Base-by-base conservation (phyloP, 2,329 filamentous ascomycete genomes). In the Aotearoamyces nothofagi region DNA sequence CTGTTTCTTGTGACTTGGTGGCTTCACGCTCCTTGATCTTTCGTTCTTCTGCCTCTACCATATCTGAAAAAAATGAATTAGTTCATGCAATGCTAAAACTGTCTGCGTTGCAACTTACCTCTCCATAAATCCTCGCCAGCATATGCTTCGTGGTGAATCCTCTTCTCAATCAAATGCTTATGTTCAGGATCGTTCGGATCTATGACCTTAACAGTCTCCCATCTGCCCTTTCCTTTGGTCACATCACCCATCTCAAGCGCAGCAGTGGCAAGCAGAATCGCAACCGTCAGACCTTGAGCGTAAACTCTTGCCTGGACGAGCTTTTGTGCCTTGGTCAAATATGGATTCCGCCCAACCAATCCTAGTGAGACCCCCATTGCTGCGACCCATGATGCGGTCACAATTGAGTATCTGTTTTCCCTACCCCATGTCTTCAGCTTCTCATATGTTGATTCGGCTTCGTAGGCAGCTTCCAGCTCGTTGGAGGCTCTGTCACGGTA, bases 41-140 rank as follows among this genome's bases (percentile, higher is more conserved):
- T 36, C 64, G 62, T 60, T 87, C 80, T 58, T 86, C 80, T 12
- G 80, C 73, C 35, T 69, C 79, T 27, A 87, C 77, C 79, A 87
- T 87, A 45, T 87, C 78, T 79, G 43, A 16, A 24, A 12, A 3
- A 27, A 12, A n/a, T n/a, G n/a, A n/a, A n/a, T n/a, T n/a, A n/a
- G n/a, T n/a, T n/a, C n/a, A n/a, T 23, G 15, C 11, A 29, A 26
- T 8, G 15, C 27, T n/a, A 23, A 23, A 16, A 38, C n/a, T n/a
- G n/a, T n/a, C n/a, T n/a, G n/a, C n/a, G n/a, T n/a, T n/a, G n/a
- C n/a, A n/a, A 57, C 71, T 50, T 56, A 79, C 76, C 77, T 62
- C 72, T 90, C 90, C 90, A 98, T 45, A 94, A 66, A 54, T 96
- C 86, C 59, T 92, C 81, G 24, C 83, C 81, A 50, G 76, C 67